Base-by-base conservation (phyloP, 306 rosid genomes). In the Nissolia schottii region DNA sequence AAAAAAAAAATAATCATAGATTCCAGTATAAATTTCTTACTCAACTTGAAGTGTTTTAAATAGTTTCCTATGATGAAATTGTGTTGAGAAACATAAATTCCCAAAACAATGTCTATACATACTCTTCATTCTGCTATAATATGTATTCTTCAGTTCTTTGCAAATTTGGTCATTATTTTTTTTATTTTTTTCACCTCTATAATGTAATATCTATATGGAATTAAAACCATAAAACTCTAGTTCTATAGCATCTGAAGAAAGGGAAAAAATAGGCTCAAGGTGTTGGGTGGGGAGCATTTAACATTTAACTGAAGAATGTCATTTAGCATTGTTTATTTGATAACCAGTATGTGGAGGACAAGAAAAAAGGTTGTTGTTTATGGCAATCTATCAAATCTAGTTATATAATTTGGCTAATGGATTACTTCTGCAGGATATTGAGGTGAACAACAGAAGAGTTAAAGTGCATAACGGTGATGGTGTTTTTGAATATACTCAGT, bases 361-460 rank as follows among this genome's bases (percentile, higher is more conserved):
- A 50, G 7, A 20, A 53, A 53, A 69, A 35, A 19, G 31, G 34
- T 35, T 16, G 49, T 31, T 43, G n/a, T 13, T 63, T 34, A 32
- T 32, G 29, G 31, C n/a, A 35, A 35, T 31, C 78, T 62, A 25
- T 74, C 31, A 51, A 24, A 31, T 24, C 12, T 5, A 51, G 71
- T 24, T 41, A 43, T 66, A 43, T 67, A 66, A 40, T 55, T 65
- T 29, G 16, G 18, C 62, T 55, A 63, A 54, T 7, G 14, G 8
- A 31, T 22, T 73, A 1, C 37, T 38, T 71, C 66, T 80, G 53
- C 90, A 89, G 97, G 97, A 92, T 77, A 71, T 64, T 35, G 89
- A 87, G 89, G 88, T 92, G 76, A 92, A 92, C 82, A 86, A 83
- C 62, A 85, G 94, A 62, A 82, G 64, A 80, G 92, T 87, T 60